Percentiles rank a stretch among this genome's conserved stretches.
phyloP scores from a whole-genome alignment of 495 filamentous ascomycete species.

The Elaphomyces granulatus region DNA sequence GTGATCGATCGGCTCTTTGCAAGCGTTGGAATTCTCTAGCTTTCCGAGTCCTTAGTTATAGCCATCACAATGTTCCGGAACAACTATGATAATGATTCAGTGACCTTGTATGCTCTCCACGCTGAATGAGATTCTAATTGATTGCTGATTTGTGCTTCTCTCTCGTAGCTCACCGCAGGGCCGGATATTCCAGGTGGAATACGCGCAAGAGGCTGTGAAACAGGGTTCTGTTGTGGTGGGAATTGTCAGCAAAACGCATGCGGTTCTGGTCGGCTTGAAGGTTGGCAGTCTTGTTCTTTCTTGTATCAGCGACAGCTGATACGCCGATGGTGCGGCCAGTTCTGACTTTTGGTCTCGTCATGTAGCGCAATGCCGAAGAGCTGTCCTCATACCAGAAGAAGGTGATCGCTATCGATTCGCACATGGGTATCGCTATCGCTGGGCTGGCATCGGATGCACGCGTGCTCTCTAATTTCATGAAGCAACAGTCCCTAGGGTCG shows the following conservation, averaged over 20 bases:
- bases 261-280: conserved; percentile 91
- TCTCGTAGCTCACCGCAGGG: conserved; percentile 81
- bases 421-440: conserved; percentile 90
- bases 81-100: conserved; percentile 99
- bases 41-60: too few species aligned
- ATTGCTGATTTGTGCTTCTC: too few species aligned
- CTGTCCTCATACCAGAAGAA: conserved; percentile 99
- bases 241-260: conserved; percentile 93
- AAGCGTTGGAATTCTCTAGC: too few species aligned
- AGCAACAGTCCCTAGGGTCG: conserved; percentile 90
- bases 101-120: conserved; percentile 71
- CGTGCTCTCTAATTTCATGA: conserved; percentile 99
- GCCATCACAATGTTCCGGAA: conserved; percentile 83
- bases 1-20: too few species aligned
- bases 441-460: conserved; percentile 96
- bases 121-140: too few species aligned
- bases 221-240: conserved; percentile 97
- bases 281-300: conserved; percentile 32
- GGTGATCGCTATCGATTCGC: conserved; percentile 90
- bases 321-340: too few species aligned
- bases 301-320: too few species aligned
- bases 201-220: conserved; percentile 97
- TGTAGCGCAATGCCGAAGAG: conserved; percentile 93
- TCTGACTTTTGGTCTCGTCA: conserved; percentile 3
- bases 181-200: conserved; percentile 98